Base-by-base conservation (phyloP, 345 rosid genomes). In the Salix purpurea region DNA sequence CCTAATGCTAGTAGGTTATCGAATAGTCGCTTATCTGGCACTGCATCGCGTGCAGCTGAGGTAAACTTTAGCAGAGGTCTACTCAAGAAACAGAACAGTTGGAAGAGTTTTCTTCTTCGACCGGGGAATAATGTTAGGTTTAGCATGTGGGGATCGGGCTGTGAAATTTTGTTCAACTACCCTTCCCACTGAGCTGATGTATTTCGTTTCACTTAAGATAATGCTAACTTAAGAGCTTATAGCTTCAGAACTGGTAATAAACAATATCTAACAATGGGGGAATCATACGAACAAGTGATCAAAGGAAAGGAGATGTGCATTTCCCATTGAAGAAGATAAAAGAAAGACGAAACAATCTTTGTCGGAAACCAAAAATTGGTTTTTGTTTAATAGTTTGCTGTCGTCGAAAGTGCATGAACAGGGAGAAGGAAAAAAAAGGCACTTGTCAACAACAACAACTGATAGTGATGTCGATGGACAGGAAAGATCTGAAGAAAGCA, bases 1-100 rank as follows among this genome's bases (percentile, higher is more conserved):
- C 15, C 77, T 90, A 46, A 96, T 93, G 99, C 79, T 96, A 84
- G 88, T 92, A n/a, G 98, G 95, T 36, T 96, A 96, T 81, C 89
- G 99, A 65, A 83, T 96, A 64, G 32, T 93, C 23, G 99, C 98
- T 9, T 96, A 93, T 67, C 74, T 92, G 74, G 98, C 98, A 12
- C 86, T 96, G 77, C 92, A 86, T 44, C 90, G 94, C 67, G 94
- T 93, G 64, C 85, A 84, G 79, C 80, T 89, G 91, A 84, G 88
- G 88, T 89, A 52, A 76, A 52, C 54, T 32, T 30, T 77, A 48
- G 77, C 65, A 69, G 69, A 62, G 76, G 36, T 73, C 11, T 19
- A 13, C 26, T 50, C 65, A 34, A 60, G 66, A 58, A 12, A 65
- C 61, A 34, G 2, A 74, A 78, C 71, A 73, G 65, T 37, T 69